Base-by-base conservation (phyloP, 1,284 basidiomycete genomes). In the Amylostereum areolatum region DNA sequence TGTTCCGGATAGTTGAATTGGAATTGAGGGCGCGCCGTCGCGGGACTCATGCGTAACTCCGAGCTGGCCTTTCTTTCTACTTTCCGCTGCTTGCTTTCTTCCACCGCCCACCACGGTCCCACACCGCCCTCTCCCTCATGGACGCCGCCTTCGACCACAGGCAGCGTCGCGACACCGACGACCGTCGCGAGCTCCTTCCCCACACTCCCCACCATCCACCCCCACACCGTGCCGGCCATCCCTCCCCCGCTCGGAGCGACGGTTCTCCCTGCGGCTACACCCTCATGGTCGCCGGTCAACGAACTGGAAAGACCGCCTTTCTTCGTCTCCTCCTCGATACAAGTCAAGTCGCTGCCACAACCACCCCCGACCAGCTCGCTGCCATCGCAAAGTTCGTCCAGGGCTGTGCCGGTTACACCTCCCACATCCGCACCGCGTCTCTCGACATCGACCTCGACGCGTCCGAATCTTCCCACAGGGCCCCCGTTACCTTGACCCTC, bases 241-340 rank as follows among this genome's bases (percentile, higher is more conserved):
- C 40, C 18, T 18, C 18, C 18, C 18, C 52, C 54, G 18, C 52
- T 49, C 43, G 51, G 51, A 32, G 32, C 49, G 49, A 49, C 52
- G 34, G 53, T 46, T 36, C 53, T 43, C 42, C 59, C 52, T 59
- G 45, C 48, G 71, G 12, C 25, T 84, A 86, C 70, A 81, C 81
- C 56, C 71, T 88, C 64, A 82, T 89, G 68, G 88, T 88, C 57
- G 88, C 88, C 50, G 86, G 85, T 47, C 69, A 72, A 63, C 74
- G 77, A 66, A 79, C 83, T 69, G 88, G 86, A 66, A 91, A 91
- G 75, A 86, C 88, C 31, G 83, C 85, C 52, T 85, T 90, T 59
- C 80, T 90, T 59, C 79, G 83, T 55, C 83, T 86, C 55, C 72
- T 89, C 56, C 76, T 89, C 64, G 86, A 89, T 69, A 87, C 86